These are phyloP conservation scores for Microsporum audouinii DNA, from an alignment of 2,329 filamentous ascomycete genomes.

Conservation along the genomic window DNA sequence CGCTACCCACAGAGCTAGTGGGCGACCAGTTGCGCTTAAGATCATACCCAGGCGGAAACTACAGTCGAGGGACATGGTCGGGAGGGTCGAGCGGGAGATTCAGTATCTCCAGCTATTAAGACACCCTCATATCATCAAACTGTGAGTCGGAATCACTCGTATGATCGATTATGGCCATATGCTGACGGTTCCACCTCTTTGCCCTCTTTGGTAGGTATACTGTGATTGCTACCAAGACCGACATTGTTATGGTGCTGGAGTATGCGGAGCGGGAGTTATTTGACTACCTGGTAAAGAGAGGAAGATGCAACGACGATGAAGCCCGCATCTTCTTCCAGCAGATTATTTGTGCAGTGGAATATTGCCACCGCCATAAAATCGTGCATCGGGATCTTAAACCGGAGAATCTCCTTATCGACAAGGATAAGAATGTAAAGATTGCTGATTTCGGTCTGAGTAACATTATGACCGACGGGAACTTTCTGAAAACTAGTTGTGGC, in stretches of 20 bases:
- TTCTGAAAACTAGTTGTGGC: constrained; percentile 94
- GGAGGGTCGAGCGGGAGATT: constrained; percentile 92
- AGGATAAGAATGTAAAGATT: constrained; percentile 96
- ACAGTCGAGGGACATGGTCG: constrained; percentile 94
- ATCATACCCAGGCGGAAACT: constrained; percentile 95
- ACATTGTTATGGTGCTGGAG: constrained; percentile 99
- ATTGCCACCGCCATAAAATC: constrained; percentile 97
- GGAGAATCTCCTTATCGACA: constrained; percentile 89
- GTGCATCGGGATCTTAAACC: constrained; percentile 96
- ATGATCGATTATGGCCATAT: neutral
- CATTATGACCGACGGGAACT: constrained; percentile 99
- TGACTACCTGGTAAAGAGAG: constrained; percentile 93
- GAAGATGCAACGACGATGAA: constrained; percentile 78
- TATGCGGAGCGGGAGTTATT: constrained; percentile 95
- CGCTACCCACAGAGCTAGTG: constrained; percentile 80
- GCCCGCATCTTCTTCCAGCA: constrained; percentile 98
- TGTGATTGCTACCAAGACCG: constrained; percentile 83
- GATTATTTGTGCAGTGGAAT: constrained; percentile 96
- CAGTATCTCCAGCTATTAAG: constrained; percentile 91
- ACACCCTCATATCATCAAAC: constrained; percentile 97
- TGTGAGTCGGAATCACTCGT: constrained; percentile 46
- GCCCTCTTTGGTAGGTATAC: constrained; percentile 54
- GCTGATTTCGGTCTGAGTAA: constrained; percentile 97
- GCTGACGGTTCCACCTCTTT: neutral
- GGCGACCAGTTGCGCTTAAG: constrained; percentile 93